Evolutionary conservation across 2,329 filamentous ascomycete species (phyloP).

Genomic region (Trichoderma citrinoviride): DNA sequence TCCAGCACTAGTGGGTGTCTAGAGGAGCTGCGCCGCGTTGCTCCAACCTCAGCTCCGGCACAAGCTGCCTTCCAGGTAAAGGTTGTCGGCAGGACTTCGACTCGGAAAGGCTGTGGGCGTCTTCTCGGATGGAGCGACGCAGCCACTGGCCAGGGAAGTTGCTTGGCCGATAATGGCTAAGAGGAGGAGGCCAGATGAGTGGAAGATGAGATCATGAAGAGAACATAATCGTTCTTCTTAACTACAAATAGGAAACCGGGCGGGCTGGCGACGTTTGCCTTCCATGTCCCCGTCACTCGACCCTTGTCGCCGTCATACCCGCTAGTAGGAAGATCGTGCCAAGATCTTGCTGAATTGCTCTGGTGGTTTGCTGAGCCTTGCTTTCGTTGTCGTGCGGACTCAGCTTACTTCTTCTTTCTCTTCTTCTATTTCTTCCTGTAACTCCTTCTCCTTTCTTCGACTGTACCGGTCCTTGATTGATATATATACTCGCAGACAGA

Average conservation of each 20-base stretch:
- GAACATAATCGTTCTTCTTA: no score
- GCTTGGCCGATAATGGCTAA: constrained; percentile 3
- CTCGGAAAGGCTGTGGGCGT: not conserved
- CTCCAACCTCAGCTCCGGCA: constrained; percentile 7
- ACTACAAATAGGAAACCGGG: not conserved
- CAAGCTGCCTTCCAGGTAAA: not conserved
- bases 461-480: not conserved
- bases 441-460: not conserved
- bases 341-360: not conserved
- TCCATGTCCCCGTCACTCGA: not conserved
- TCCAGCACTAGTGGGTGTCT: not conserved
- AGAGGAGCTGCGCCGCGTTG: constrained; percentile 8
- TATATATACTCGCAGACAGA: not conserved
- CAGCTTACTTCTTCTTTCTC: not conserved
- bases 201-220: not conserved
- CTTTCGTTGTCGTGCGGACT: not conserved
- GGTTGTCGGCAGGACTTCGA: not conserved
- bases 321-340: not conserved
- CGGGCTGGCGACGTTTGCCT: not conserved
- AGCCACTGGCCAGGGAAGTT: not conserved
- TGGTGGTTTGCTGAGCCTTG: not conserved
- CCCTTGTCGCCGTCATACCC: not conserved
- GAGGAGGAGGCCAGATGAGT: not conserved
- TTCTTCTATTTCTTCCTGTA: not conserved
- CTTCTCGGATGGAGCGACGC: constrained; percentile 5